phyloP scores from a whole-genome alignment of 768 basidiomycete genomes.

The Boletellus emodensis region DNA sequence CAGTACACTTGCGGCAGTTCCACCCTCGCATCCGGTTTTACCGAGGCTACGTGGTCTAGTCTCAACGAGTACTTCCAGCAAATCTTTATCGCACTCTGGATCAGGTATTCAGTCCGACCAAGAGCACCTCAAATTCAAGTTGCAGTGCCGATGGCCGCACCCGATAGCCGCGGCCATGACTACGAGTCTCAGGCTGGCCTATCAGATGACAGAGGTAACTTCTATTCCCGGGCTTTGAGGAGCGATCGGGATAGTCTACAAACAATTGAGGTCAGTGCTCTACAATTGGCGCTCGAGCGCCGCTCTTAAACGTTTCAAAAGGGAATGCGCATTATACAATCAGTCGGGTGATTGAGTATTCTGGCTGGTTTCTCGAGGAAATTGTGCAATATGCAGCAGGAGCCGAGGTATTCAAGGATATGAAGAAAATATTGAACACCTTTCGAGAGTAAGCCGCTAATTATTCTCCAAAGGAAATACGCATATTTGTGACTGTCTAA shows the following conservation, averaged over 20 bases:
- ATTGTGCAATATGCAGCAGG: not conserved
- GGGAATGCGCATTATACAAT: conserved; percentile 14
- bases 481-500: not conserved
- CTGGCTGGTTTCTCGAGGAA: conserved; percentile 13
- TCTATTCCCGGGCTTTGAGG: conserved; percentile 4
- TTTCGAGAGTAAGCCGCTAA: conserved; percentile 5
- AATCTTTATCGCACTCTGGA: not conserved
- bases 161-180: conserved; percentile 1
- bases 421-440: not conserved
- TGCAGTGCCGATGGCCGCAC: conserved; percentile 1
- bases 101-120: not conserved
- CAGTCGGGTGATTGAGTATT: conserved; percentile 8
- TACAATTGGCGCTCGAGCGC: not conserved
- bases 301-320: conserved; percentile 1
- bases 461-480: not conserved
- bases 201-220: conserved; percentile 7
- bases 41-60: not conserved
- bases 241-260: conserved; percentile 7
- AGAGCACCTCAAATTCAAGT: not conserved
- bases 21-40: not conserved
- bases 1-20: not conserved
- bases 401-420: not conserved
- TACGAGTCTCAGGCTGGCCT: conserved; percentile 1
- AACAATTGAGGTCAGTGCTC: conserved; percentile 4
- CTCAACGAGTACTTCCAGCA: not conserved